Conservation (phyloP, 2,329 filamentous ascomycete genomes). For the Alternaria rosae region DNA sequence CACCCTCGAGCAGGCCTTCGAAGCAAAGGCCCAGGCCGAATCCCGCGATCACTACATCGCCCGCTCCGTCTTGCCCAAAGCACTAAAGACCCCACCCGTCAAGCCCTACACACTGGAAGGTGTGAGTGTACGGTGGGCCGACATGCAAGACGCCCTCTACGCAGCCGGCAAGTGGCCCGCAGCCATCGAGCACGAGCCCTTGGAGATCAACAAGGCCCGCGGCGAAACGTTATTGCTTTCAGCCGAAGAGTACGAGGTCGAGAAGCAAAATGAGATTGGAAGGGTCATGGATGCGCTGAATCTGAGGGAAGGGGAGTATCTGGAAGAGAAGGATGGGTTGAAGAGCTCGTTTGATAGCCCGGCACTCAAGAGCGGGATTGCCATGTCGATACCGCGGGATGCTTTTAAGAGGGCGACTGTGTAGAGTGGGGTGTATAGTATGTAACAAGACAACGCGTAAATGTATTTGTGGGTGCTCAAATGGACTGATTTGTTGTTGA, state of each 20-base stretch:
- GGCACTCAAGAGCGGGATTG: conserved; percentile 2
- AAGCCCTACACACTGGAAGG: conserved; percentile 35
- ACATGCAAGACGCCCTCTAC: conserved; percentile 44
- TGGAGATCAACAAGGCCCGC: conserved; percentile 22
- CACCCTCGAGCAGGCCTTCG: conserved; percentile 32
- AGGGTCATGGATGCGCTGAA: conserved; percentile 21
- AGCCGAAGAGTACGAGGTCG: conserved; percentile 29
- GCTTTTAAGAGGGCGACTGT: background rate
- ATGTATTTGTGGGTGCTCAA: too few relatives aligned
- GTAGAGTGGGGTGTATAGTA: background rate
- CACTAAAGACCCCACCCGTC: conserved; percentile 24
- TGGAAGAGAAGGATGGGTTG: background rate
- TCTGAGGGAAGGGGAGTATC: background rate
- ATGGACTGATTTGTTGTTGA: too few relatives aligned
- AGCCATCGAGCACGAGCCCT: conserved; percentile 29
- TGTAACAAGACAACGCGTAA: background rate
- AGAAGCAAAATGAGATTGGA: conserved; percentile 26
- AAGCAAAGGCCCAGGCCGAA: conserved; percentile 23
- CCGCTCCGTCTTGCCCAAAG: conserved; percentile 33
- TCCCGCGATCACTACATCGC: conserved; percentile 28
- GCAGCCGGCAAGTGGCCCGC: conserved; percentile 31
- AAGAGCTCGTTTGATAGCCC: background rate
- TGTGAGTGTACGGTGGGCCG: conserved; percentile 44
- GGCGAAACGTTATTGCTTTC: conserved; percentile 21
- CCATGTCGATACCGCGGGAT: background rate